Conservation (phyloP, 139 green algal genomes). For the Chlorokybus atmophyticus region DNA sequence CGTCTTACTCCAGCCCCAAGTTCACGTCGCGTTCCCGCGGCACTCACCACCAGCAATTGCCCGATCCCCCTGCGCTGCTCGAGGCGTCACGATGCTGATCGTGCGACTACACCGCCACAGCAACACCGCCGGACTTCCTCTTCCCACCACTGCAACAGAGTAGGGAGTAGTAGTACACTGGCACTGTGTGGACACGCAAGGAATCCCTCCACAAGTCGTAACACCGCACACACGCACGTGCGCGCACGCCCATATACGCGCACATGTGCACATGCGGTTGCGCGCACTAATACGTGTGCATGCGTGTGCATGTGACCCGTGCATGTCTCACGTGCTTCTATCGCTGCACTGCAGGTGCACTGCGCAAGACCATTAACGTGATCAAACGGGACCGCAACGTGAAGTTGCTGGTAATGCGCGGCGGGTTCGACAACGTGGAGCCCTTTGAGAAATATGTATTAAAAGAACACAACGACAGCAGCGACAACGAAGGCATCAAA, state of each 20-base stretch:
- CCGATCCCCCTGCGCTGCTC: constrained; percentile 77
- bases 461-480: constrained; percentile 49
- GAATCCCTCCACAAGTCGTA: no score
- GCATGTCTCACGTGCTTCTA: no score
- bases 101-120: constrained; percentile 39
- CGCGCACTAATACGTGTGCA: no score
- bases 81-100: constrained; percentile 52
- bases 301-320: no score
- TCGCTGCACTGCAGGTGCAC: no score
- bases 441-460: constrained; percentile 53
- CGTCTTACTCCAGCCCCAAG: constrained; percentile 34
- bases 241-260: no score
- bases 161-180: constrained; percentile 6
- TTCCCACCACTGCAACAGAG: constrained; percentile 55
- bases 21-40: constrained; percentile 48
- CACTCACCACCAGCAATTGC: constrained; percentile 32
- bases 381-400: constrained; percentile 39
- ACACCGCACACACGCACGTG: no score
- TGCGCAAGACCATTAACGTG: constrained; percentile 36
- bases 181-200: no score
- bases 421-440: constrained; percentile 36
- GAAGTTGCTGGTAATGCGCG: constrained; percentile 45
- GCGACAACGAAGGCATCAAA: background rate
- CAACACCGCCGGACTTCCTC: constrained; percentile 28
- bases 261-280: no score